Evolutionary conservation across 257 asterid species (phyloP).

Genomic region (Salvia splendens): DNA sequence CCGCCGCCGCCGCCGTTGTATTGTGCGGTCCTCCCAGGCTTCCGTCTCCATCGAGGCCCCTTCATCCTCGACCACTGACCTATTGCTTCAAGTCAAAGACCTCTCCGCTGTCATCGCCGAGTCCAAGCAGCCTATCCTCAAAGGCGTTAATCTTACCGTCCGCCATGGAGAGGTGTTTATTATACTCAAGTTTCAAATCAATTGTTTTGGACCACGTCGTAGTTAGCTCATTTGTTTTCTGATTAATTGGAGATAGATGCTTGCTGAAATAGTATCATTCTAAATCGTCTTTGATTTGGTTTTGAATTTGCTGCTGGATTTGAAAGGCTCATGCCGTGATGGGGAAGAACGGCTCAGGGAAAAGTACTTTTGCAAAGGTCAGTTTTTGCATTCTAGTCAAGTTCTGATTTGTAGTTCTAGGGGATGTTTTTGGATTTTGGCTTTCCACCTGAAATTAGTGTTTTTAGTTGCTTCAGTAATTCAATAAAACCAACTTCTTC

Average conservation of each 20-base stretch:
- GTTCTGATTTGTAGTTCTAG: slow-evolving; percentile 15
- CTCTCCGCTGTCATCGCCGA: slow-evolving; percentile 75
- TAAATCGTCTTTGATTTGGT: not conserved
- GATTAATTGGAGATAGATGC: not conserved
- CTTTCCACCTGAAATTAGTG: not conserved
- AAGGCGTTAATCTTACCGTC: slow-evolving; percentile 89
- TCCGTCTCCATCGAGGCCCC: slow-evolving; percentile 61
- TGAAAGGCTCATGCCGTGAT: slow-evolving; percentile 84
- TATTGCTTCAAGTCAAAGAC: slow-evolving; percentile 80
- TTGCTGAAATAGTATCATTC: not conserved
- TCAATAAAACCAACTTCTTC: slow-evolving; percentile 8
- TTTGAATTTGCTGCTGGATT: slow-evolving; percentile 34
- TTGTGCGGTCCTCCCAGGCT: slow-evolving; percentile 42
- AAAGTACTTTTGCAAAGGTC: slow-evolving; percentile 99
- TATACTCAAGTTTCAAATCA: not conserved
- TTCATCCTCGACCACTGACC: slow-evolving; percentile 47
- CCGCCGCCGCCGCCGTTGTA: slow-evolving; percentile 50
- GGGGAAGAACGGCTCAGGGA: slow-evolving; percentile 99
- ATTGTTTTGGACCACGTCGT: slow-evolving; percentile 11
- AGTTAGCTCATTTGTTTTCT: not conserved
- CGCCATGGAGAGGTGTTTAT: slow-evolving; percentile 78
- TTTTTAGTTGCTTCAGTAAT: slow-evolving; percentile 5
- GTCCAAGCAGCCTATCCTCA: slow-evolving; percentile 71
- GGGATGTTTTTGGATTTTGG: not conserved
- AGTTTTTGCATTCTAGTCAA: slow-evolving; percentile 38